Base-by-base conservation (phyloP, 148 eudicot species). In the Salicornia ramosissima region DNA sequence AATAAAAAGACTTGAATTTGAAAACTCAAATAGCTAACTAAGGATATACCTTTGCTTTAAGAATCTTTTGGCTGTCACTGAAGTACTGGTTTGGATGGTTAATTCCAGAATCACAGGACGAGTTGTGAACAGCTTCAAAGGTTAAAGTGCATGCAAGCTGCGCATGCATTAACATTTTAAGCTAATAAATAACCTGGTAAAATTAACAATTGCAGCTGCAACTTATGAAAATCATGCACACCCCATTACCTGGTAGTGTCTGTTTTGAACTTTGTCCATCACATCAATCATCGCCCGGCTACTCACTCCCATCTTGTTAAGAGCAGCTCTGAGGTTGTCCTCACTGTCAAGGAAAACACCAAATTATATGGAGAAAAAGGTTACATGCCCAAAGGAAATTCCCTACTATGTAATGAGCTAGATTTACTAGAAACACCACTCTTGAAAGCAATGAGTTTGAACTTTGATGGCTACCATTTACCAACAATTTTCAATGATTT, bases 91-190 rank as follows among this genome's bases (percentile, higher is more conserved):
- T 90, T 68, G 95, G 98, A 84, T 90, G 95, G 74, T 90, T 93
- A 34, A 93, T 88, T 64, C 95, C 98, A 78, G 90, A 70, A 83
- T 93, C 96, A 80, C 89, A 90, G 49, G 95, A 72, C 29, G 86
- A 56, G 39, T 82, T 80, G 65, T 88, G 89, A 72, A 93, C 79
- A 74, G 92, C 91, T 86, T 93, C 97, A 78, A 90, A 93, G 52
- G 94, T 87, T 79, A 90, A 87, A 25, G 98, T 93, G 80, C 98
- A 93, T 16, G 98, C 94, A 80, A 93, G 79, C 92, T 90, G 90
- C 81, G 78, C 16, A 65, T 70, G 76, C 11, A 60, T 19, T 40
- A 46, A 31, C 33, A 66, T 46, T 55, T 47, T 67, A 29, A 69
- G 47, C 69, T 36, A 15, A 61, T 22, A 50, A 31, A 61, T 19